Percentiles rank a stretch among this genome's conserved stretches.
These are phyloP conservation scores for Dactylellina drechsleri DNA, from an alignment of 2,329 filamentous ascomycete genomes.

Conservation along the genomic window DNA sequence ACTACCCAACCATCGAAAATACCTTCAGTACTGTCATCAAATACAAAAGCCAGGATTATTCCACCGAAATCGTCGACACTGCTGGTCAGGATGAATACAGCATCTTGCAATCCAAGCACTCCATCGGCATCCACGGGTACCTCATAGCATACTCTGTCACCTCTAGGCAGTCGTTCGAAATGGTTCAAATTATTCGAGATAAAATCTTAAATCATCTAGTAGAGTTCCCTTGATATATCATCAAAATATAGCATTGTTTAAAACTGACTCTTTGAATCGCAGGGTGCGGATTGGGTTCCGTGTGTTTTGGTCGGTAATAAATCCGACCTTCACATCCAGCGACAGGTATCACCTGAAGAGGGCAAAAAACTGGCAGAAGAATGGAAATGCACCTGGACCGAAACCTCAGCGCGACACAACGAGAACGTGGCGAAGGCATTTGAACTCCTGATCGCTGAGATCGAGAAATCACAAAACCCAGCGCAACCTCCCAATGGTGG, in stretches of 20 bases:
- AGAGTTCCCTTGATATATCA: slow-evolving; percentile 60
- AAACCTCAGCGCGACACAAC: slow-evolving; percentile 92
- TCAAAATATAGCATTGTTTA: background rate
- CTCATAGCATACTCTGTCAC: slow-evolving; percentile 99
- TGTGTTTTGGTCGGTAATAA: slow-evolving; percentile 98
- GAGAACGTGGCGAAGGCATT: slow-evolving; percentile 93
- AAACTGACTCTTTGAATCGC: slow-evolving; percentile 25
- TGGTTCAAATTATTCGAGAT: slow-evolving; percentile 93
- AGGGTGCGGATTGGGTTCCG: slow-evolving; percentile 92
- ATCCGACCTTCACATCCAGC: slow-evolving; percentile 91
- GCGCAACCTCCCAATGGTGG: slow-evolving; percentile 80
- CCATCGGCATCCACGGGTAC: slow-evolving; percentile 98
- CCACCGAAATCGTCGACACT: slow-evolving; percentile 97
- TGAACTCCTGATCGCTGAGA: slow-evolving; percentile 90
- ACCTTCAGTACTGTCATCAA: slow-evolving; percentile 97
- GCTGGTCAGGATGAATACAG: slow-evolving; percentile 99
- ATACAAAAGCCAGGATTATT: slow-evolving; percentile 90
- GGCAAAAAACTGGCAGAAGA: slow-evolving; percentile 85
- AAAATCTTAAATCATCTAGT: slow-evolving; percentile 98
- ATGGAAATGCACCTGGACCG: slow-evolving; percentile 91
- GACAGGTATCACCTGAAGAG: slow-evolving; percentile 86
- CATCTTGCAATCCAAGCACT: slow-evolving; percentile 97
- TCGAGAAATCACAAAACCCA: slow-evolving; percentile 93
- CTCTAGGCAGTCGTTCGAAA: slow-evolving; percentile 93
- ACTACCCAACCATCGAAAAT: slow-evolving; percentile 99